Base-by-base conservation (phyloP, 2,329 filamentous ascomycete genomes). In the Gnomoniopsis sp. region DNA sequence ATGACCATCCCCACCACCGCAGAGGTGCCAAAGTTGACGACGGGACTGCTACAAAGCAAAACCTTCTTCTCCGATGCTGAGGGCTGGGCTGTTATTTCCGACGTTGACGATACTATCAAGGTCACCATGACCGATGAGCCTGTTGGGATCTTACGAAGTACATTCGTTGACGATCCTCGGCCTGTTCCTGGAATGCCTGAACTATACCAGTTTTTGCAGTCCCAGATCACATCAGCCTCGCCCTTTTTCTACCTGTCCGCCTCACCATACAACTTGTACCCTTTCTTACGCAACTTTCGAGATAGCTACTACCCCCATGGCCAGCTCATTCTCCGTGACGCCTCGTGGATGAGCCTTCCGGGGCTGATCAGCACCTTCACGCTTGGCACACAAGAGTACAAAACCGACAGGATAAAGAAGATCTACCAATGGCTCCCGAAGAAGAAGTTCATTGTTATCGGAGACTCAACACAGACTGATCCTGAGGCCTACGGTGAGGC, bases 71-170 rank as follows among this genome's bases (percentile, higher is more conserved):
- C 90, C 0, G 86, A 85, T 19, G 84, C 88, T 0, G 85, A 89
- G 50, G 93, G 93, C 8, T 97, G 92, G 92, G 85, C 85, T 14
- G 76, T 98, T 14, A 87, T 97, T 63, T 93, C 89, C 43, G 93
- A 98, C 67, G 85, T 98, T 65, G 95, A 98, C 69, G 93, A 98
- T 73, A 96, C 93, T 0, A 96, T 98, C 78, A 97, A 98, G 74
- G 78, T 93, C 65, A 97, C 93, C 0, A 80, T 89, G 71, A 96
- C 93, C 0, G 85, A 87, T 47, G 88, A 90, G 52, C 87, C 91
- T 0, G 80, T 89, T 8, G 91, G 91, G 2, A 93, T 97, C 66
- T 77, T 98, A 6, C 82, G 85, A 49, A 88, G 88, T 53, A 98
- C 93, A 0, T 97, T 98, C 68, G 84, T 90, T 49, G 88, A 93